These are phyloP conservation scores for Fusarium paranaense DNA, from an alignment of 2,329 filamentous ascomycete species.

Conservation along the genomic window DNA sequence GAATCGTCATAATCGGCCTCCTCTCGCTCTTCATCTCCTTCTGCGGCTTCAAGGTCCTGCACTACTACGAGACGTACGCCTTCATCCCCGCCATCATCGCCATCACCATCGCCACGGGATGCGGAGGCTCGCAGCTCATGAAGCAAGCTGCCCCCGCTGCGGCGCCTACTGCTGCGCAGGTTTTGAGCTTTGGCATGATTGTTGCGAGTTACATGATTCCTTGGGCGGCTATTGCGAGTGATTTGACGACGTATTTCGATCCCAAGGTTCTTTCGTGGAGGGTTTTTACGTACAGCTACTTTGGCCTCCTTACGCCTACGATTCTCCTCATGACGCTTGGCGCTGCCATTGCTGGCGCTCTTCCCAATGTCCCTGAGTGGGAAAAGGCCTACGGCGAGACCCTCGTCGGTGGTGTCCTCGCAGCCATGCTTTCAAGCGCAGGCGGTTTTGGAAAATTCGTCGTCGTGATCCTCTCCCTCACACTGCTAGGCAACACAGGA, in stretches of 20 bases:
- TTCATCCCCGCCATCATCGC: conserved; percentile 67
- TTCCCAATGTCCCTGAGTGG: conserved; percentile 66
- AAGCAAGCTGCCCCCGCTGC: conserved; percentile 58
- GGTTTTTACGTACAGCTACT: conserved; percentile 68
- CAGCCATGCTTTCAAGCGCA: conserved; percentile 67
- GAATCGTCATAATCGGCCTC: conserved; percentile 71
- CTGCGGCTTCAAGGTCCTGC: conserved; percentile 68
- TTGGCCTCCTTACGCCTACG: conserved; percentile 66
- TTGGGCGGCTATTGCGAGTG: conserved; percentile 68
- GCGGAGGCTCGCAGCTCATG: conserved; percentile 61
- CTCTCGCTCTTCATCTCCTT: conserved; percentile 71
- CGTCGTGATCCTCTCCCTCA: conserved; percentile 68
- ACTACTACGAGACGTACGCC: conserved; percentile 68
- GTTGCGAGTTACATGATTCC: conserved; percentile 74
- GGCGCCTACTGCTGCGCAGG: conserved; percentile 56
- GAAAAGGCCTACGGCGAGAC: conserved; percentile 63
- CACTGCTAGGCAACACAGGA: conserved; percentile 69
- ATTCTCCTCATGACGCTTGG: conserved; percentile 72
- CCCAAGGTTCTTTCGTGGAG: conserved; percentile 64
- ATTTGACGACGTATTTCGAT: conserved; percentile 71
- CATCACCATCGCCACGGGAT: conserved; percentile 66
- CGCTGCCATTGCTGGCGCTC: conserved; percentile 72
- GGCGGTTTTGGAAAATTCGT: conserved; percentile 73
- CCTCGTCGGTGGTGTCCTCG: conserved; percentile 68
- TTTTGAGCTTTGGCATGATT: conserved; percentile 70